These are phyloP conservation scores for Botryococcus braunii DNA, from an alignment of 163 green algal species.

Conservation along the genomic window DNA sequence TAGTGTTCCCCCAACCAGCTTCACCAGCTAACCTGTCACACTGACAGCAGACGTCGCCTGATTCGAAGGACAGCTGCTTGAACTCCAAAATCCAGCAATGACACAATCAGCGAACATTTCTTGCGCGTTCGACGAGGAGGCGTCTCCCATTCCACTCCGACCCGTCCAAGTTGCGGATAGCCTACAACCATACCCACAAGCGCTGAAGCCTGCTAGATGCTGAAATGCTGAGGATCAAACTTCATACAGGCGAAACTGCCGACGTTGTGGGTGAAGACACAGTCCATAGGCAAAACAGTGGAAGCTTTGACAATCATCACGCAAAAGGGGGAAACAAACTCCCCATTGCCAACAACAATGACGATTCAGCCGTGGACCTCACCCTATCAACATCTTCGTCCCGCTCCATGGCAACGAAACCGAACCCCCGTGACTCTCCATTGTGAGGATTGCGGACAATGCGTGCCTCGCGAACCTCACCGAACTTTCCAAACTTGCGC, in stretches of 20 bases:
- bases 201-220: not conserved
- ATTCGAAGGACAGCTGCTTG: not conserved
- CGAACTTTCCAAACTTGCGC: slow-evolving; percentile 37
- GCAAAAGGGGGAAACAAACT: not conserved
- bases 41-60: not conserved
- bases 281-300: not conserved
- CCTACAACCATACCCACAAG: slow-evolving; percentile 11
- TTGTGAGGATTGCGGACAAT: slow-evolving; percentile 41
- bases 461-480: slow-evolving; percentile 31
- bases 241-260: not conserved
- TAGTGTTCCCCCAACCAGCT: not conserved
- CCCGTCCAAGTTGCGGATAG: slow-evolving; percentile 35
- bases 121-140: slow-evolving; percentile 38
- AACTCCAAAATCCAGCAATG: not conserved
- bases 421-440: slow-evolving; percentile 52
- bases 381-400: slow-evolving; percentile 28
- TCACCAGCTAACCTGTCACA: not conserved
- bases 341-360: not conserved
- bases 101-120: slow-evolving; percentile 10
- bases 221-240: not conserved
- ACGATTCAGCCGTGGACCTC: not conserved
- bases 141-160: slow-evolving; percentile 47
- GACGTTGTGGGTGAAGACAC: not conserved
- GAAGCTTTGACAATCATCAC: not conserved
- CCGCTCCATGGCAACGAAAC: slow-evolving; percentile 45